A percentile compares a stretch with the other conserved stretches of the same genome.
Conservation (phyloP, 1,139 yeast genomes). For the Zygoascus hellenicus region DNA sequence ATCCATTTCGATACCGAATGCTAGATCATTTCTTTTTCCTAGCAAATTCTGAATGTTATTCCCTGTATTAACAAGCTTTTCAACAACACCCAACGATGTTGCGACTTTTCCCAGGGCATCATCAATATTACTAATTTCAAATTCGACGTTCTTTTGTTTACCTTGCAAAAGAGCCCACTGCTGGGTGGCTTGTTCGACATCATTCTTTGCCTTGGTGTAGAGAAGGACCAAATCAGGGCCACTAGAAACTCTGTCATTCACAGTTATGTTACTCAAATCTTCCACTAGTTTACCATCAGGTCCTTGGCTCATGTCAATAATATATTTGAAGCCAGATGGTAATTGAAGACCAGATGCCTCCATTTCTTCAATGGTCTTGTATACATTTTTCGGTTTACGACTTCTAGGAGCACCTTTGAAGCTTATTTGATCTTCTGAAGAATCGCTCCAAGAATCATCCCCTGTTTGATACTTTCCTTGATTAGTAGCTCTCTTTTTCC, state of each 20-base stretch:
- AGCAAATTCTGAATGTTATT: too few relatives aligned
- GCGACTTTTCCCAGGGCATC: too few relatives aligned
- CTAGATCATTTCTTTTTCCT: too few relatives aligned
- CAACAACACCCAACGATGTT: too few relatives aligned
- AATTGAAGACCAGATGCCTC: constrained; percentile 36
- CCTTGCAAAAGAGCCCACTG: constrained; percentile 29
- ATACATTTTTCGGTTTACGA: constrained; percentile 25
- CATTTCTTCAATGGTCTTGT: constrained; percentile 37
- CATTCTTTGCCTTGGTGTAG: constrained; percentile 27
- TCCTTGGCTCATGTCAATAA: constrained; percentile 30
- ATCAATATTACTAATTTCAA: constrained; percentile 15
- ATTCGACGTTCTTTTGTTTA: constrained; percentile 21
- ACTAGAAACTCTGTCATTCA: constrained; percentile 8
- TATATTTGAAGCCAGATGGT: constrained; percentile 33
- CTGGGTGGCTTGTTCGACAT: constrained; percentile 24
- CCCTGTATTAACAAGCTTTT: too few relatives aligned
- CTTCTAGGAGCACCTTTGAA: background rate
- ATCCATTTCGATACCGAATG: too few relatives aligned
- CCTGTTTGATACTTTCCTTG: constrained; percentile 18
- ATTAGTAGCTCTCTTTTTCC: constrained; percentile 16
- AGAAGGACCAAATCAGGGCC: constrained; percentile 13
- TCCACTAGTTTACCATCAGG: constrained; percentile 15
- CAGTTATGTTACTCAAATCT: constrained; percentile 16
- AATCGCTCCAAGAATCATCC: background rate
- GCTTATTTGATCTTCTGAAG: background rate